Evolutionary conservation across 345 rosid species (phyloP).

Genomic region (Camelina laxa): DNA sequence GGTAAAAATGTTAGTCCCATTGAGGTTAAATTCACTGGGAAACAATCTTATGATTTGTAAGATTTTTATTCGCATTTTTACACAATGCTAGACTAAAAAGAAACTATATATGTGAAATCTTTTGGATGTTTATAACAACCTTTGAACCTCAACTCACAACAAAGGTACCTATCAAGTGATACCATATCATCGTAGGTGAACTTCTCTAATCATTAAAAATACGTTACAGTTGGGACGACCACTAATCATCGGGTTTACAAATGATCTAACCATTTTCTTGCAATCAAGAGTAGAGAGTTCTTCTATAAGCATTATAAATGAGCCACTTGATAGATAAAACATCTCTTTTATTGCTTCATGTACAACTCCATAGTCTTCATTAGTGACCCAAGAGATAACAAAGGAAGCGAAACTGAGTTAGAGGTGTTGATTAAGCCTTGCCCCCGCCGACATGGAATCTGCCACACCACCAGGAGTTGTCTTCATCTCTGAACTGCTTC

Average conservation of each 20-base stretch:
- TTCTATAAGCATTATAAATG: too few relatives aligned
- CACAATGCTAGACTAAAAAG: neutral
- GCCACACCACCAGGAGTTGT: constrained; percentile 63
- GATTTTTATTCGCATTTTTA: neutral
- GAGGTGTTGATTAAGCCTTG: constrained; percentile 53
- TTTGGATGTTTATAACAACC: too few relatives aligned
- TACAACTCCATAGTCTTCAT: too few relatives aligned
- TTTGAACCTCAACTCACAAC: too few relatives aligned
- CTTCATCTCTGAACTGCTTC: constrained; percentile 47
- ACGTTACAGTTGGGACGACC: neutral
- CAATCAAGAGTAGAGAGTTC: neutral
- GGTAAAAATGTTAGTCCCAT: constrained; percentile 80
- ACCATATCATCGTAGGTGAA: neutral
- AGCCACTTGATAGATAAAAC: too few relatives aligned
- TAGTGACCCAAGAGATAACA: neutral
- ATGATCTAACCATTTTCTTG: neutral
- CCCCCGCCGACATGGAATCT: constrained; percentile 57
- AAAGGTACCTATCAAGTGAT: neutral
- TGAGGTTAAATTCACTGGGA: constrained; percentile 89
- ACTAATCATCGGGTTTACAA: neutral
- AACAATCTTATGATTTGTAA: constrained; percentile 76
- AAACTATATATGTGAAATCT: neutral
- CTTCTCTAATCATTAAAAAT: too few relatives aligned
- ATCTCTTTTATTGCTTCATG: too few relatives aligned
- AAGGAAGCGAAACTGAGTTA: constrained; percentile 5